phyloP scores from a whole-genome alignment of 2,329 filamentous ascomycete species.

The Penicillium sp. region DNA sequence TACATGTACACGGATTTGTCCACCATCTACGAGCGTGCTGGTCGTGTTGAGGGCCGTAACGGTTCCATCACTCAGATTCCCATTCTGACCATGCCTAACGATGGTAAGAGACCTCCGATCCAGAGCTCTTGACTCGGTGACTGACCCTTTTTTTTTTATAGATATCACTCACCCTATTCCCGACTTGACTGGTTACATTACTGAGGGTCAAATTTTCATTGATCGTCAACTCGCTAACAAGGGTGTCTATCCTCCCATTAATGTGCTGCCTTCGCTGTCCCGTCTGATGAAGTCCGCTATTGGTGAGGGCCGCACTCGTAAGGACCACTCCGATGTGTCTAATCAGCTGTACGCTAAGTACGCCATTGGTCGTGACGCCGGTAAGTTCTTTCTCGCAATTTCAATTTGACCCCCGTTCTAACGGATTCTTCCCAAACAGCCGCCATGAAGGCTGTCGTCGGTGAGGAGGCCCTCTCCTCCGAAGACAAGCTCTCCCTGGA shows the following conservation, averaged over 20 bases:
- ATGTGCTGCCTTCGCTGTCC: slow-evolving; percentile 94
- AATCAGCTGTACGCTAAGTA: slow-evolving; percentile 99
- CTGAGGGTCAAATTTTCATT: slow-evolving; percentile 94
- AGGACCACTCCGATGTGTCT: slow-evolving; percentile 96
- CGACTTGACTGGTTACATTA: slow-evolving; percentile 73
- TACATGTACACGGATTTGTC: slow-evolving; percentile 99
- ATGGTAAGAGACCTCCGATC: slow-evolving; percentile 54
- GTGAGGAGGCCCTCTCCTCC: slow-evolving; percentile 90
- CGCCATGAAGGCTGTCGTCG: slow-evolving; percentile 98
- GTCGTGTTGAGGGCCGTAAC: slow-evolving; percentile 93
- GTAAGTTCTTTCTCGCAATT: slow-evolving; percentile 28
- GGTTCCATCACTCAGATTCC: slow-evolving; percentile 99
- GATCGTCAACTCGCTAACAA: slow-evolving; percentile 93
- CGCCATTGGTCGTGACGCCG: slow-evolving; percentile 93
- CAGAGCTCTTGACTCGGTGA: neutral
- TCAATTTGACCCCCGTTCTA: neutral
- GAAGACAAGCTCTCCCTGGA: slow-evolving; percentile 98
- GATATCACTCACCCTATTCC: slow-evolving; percentile 99
- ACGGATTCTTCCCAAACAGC: slow-evolving; percentile 46
- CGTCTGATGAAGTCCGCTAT: slow-evolving; percentile 99
- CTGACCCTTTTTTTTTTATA: slow-evolving; percentile 28
- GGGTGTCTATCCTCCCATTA: slow-evolving; percentile 97
- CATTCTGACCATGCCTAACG: slow-evolving; percentile 99
- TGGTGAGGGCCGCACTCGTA: slow-evolving; percentile 92
- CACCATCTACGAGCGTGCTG: slow-evolving; percentile 98